Evolutionary conservation across 169 alveolate species (phyloP), one percentile per base, ranked within the genome.

Genomic region (Cryptosporidium parvum): DNA sequence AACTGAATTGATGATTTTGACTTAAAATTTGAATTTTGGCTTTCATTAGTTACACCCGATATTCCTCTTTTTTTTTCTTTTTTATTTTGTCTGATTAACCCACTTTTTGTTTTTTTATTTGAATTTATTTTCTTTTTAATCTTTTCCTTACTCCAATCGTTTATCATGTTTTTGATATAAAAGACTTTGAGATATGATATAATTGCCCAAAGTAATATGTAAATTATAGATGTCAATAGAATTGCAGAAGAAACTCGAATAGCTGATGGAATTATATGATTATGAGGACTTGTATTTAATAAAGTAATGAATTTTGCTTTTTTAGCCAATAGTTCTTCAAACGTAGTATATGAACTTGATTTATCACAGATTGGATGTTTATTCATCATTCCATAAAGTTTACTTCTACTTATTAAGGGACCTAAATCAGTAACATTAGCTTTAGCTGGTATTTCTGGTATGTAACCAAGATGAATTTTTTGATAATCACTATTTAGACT

Each of bases 291-390:
- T 31, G 52, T 31, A 62, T 65, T 80, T 33, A 80, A 45, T 44
- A 80, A 39, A 9, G 89, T 42, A 18, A 80, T 80, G 14, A 80
- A 59, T 4, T 6, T 59, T 21, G 75, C 75, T 18, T 80, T 80
- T 23, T 80, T 80, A 7, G 89, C 75, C n/a, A 80, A 65, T n/a
- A 80, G 44, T 3, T 80, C 70, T 18, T 80, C 89, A 62, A 80
- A 80, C 3, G 89, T 62, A 5, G 89, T 80, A 21, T 62, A 80
- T 8, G 75, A 62, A 8, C 67, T 80, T 1, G 75, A 37, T 26
- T 62, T 8, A 26, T 67, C 80, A 48, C 89, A 80, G 14, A 26
- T 65, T 9, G 69, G 26, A 48, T 80, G 58, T 29, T 67, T 35
- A 12, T 59, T 21, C 0, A 62, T n/a, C 42, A 62, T 26, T 12